These are phyloP conservation scores for Pseudognaphalium luteoalbum DNA, from an alignment of 129 eudicot genomes.

Conservation along the genomic window DNA sequence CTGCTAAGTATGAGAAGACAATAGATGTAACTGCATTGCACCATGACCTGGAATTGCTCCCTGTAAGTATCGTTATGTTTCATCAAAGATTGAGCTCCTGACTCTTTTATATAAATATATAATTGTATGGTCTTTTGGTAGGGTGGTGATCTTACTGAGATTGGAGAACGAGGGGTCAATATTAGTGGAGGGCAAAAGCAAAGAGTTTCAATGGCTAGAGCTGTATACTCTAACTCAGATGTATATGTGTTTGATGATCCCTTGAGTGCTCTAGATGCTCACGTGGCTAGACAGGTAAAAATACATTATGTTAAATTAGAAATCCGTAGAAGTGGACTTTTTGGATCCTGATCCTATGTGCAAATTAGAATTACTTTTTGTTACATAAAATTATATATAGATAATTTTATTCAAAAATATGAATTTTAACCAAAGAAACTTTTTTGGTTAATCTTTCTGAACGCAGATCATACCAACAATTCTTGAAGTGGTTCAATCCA, in stretches of 20 bases:
- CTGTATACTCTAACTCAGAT: constrained; percentile 90
- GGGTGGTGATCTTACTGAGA: constrained; percentile 98
- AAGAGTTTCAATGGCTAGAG: constrained; percentile 96
- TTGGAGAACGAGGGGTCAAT: constrained; percentile 98
- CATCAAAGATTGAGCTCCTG: not conserved
- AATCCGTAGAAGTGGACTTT: not conserved
- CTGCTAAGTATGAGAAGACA: constrained; percentile 63
- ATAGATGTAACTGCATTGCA: constrained; percentile 74
- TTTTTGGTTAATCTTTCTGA: too few relatives aligned
- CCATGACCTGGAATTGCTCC: constrained; percentile 88
- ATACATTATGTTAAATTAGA: not conserved
- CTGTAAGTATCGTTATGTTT: constrained; percentile 45
- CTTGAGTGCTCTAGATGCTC: constrained; percentile 95
- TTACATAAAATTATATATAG: not conserved
- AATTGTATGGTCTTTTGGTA: constrained; percentile 25
- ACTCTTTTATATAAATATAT: not conserved
- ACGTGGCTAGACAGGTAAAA: constrained; percentile 85
- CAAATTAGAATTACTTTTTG: not conserved
- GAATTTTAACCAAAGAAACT: too few relatives aligned
- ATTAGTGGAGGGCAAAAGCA: constrained; percentile 99
- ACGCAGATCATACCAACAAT: too few relatives aligned
- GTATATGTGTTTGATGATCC: constrained; percentile 94
- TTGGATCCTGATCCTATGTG: not conserved
- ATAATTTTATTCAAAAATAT: too few relatives aligned
- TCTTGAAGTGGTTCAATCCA: too few relatives aligned